These are phyloP conservation scores for Blastobotrys persicus DNA, from an alignment of 1,139 yeast genomes.

Conservation along the genomic window DNA sequence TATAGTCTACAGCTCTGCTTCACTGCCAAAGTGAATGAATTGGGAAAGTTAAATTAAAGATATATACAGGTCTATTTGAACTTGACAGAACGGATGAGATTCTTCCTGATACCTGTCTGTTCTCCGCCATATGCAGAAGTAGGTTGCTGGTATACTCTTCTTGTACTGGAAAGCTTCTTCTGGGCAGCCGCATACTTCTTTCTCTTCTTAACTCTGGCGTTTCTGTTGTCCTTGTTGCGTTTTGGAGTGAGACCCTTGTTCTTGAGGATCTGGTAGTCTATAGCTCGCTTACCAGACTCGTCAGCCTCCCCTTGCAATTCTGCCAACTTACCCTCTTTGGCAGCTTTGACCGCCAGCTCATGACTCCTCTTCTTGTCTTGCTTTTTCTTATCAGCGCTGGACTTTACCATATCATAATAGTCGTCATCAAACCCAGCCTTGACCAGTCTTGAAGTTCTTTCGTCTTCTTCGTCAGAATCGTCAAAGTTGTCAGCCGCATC, in stretches of 20 bases:
- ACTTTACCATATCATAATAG: constrained; percentile 53
- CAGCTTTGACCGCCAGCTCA: constrained; percentile 69
- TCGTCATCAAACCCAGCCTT: constrained; percentile 40
- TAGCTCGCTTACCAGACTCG: constrained; percentile 87
- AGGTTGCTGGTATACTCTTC: constrained; percentile 80
- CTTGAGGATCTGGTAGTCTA: constrained; percentile 88
- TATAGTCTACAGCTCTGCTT: too few species aligned
- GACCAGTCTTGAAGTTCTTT: constrained; percentile 35
- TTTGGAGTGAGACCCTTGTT: constrained; percentile 94
- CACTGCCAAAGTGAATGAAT: too few species aligned
- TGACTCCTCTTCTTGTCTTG: constrained; percentile 63
- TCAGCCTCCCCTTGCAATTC: constrained; percentile 55
- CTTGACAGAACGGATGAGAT: constrained; percentile 79
- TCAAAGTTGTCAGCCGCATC: constrained; percentile 49
- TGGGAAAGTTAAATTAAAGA: not conserved
- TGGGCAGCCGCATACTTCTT: constrained; percentile 93
- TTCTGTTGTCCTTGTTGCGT: constrained; percentile 89
- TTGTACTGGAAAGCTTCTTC: constrained; percentile 86
- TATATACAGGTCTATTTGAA: constrained; percentile 36
- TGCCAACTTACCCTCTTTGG: constrained; percentile 77
- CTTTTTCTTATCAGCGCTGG: constrained; percentile 49
- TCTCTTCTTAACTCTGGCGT: constrained; percentile 97
- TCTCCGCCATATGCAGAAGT: constrained; percentile 91
- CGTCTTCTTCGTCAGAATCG: constrained; percentile 47
- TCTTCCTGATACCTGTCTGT: constrained; percentile 95